Evolutionary conservation across 495 filamentous ascomycete genomes (phyloP).

Genomic region (Tuber indicum): DNA sequence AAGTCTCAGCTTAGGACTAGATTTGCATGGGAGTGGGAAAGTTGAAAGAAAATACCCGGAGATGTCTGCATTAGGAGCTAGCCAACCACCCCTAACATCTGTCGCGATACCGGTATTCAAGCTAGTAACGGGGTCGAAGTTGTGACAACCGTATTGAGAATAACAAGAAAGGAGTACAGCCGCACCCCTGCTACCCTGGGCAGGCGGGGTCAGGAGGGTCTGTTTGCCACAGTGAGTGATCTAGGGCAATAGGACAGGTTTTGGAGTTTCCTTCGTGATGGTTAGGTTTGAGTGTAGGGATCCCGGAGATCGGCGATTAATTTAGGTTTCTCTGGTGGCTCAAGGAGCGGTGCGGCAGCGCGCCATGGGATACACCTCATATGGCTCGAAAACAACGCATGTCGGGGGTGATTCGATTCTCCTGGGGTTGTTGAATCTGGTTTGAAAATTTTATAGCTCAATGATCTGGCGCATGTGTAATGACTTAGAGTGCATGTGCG

Average conservation of each 20-base stretch:
- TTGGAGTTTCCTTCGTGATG: not conserved
- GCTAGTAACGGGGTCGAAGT: not conserved
- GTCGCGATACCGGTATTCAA: not conserved
- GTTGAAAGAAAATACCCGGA: not conserved
- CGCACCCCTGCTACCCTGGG: not conserved
- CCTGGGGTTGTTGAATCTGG: not conserved
- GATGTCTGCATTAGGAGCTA: not conserved
- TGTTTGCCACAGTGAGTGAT: not conserved
- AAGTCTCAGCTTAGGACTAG: not conserved
- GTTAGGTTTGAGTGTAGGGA: not conserved
- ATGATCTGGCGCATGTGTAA: not conserved
- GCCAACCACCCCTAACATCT: not conserved
- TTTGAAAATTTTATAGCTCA: not conserved
- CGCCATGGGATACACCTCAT: not conserved
- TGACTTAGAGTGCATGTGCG: not conserved
- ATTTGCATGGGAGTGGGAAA: not conserved
- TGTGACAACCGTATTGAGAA: not conserved
- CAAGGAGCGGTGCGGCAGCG: not conserved
- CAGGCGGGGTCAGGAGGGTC: not conserved
- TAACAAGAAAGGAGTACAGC: not conserved
- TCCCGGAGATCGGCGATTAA: not conserved
- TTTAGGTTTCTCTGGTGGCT: not conserved
- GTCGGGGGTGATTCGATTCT: not conserved
- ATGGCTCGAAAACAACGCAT: not conserved
- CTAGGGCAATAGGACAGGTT: not conserved